Conservation (phyloP, 495 filamentous ascomycete genomes). For the Talaromyces proteolyticus region DNA sequence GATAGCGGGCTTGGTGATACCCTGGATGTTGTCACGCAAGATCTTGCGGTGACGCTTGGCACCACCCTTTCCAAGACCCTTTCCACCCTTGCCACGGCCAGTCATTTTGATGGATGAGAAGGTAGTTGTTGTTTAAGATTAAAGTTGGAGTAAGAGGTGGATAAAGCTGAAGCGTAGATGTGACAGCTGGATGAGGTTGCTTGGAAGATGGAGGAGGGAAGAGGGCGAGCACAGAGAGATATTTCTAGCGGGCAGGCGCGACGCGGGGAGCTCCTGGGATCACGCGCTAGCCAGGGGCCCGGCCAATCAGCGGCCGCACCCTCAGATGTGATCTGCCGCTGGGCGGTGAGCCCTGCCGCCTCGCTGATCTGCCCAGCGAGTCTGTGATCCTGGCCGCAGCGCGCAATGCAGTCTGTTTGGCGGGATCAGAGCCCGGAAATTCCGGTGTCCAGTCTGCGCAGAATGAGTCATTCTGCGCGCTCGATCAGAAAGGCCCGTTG, state of each 20-base stretch:
- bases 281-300: conserved; percentile 32
- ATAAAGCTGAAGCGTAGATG: conserved; percentile 38
- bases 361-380: conserved; percentile 16
- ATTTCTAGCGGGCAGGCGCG: conserved; percentile 37
- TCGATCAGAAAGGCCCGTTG: conserved; percentile 11
- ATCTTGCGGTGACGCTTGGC: conserved; percentile 95
- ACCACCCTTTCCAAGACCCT: conserved; percentile 97
- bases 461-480: conserved; percentile 12
- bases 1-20: conserved; percentile 99
- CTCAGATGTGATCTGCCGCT: too few species aligned
- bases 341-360: conserved; percentile 23
- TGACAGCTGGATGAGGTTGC: conserved; percentile 20
- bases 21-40: conserved; percentile 96
- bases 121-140: conserved; percentile 28
- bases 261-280: conserved; percentile 30
- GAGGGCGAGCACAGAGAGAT: conserved; percentile 40
- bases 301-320: conserved; percentile 35
- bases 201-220: conserved; percentile 20
- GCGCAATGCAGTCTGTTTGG: conserved; percentile 21
- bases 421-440: conserved; percentile 1
- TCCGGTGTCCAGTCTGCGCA: conserved; percentile 3
- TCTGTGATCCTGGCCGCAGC: conserved; percentile 22
- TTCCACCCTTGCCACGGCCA: conserved; percentile 97
- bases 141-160: conserved; percentile 8
- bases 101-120: conserved; percentile 46